phyloP scores from a whole-genome alignment of 2,329 filamentous ascomycete genomes.

The Fusarium nurragi region DNA sequence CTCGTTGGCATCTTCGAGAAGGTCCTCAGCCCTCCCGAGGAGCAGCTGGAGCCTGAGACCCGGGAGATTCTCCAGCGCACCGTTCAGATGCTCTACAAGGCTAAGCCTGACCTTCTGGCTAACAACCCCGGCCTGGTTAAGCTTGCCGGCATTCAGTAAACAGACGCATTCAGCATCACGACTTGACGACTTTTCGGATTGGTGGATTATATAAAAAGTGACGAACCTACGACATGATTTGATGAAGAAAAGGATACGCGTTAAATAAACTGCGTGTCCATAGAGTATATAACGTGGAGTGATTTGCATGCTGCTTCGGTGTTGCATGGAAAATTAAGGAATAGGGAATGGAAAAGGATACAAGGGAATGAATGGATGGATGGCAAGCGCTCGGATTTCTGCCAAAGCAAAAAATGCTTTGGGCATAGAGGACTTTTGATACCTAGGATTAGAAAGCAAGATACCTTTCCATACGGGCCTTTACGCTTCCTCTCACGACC shows the following conservation, averaged over 20 bases:
- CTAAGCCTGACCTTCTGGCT: conserved; percentile 48
- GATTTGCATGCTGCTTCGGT: conserved; percentile 15
- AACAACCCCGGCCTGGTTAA: conserved; percentile 47
- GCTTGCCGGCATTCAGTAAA: conserved; percentile 45
- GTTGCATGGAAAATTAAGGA: conserved; percentile 22
- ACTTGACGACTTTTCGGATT: conserved; percentile 29
- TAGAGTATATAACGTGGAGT: conserved; percentile 39
- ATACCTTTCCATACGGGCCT: conserved; percentile 33
- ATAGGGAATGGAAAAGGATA: conserved; percentile 9
- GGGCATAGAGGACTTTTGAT: conserved; percentile 30
- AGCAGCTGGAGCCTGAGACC: conserved; percentile 79
- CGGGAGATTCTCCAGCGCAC: conserved; percentile 72
- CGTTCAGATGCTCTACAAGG: conserved; percentile 60
- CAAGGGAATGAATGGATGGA: conserved; percentile 1
- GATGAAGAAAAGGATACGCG: conserved; percentile 38
- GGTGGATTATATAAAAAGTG: conserved; percentile 23
- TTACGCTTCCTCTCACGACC: not conserved
- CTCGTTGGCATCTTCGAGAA: conserved; percentile 77
- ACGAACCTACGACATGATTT: conserved; percentile 42
- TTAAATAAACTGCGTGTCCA: conserved; percentile 23
- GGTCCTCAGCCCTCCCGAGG: conserved; percentile 75
- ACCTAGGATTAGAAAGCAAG: conserved; percentile 41
- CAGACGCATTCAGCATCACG: conserved; percentile 17
- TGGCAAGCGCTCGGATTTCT: conserved; percentile 33
- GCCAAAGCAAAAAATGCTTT: conserved; percentile 14